phyloP scores from a whole-genome alignment of 371 early-diverging fungal species.

The Actinomortierella ambigua region DNA sequence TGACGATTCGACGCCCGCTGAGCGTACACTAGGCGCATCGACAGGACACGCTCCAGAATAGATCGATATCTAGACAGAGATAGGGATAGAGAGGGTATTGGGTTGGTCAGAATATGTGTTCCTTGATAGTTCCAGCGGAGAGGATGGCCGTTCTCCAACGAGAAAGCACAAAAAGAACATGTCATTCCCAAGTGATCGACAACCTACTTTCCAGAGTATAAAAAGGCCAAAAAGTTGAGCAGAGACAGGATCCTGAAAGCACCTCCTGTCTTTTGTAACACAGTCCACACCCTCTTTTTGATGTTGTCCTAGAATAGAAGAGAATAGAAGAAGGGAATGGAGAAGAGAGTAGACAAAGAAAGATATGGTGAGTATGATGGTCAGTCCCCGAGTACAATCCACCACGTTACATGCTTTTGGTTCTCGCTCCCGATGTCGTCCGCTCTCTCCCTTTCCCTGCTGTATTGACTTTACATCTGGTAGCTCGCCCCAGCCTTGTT shows the following conservation, averaged over 20 bases:
- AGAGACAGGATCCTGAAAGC: constrained; percentile 68
- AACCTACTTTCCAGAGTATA: constrained; percentile 79
- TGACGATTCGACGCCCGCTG: constrained; percentile 76
- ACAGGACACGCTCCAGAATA: constrained; percentile 76
- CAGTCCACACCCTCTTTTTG: constrained; percentile 66
- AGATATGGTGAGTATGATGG: too few relatives aligned
- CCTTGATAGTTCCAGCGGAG: too few relatives aligned
- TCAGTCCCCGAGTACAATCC: too few relatives aligned
- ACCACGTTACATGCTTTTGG: too few relatives aligned
- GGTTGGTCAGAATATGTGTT: too few relatives aligned
- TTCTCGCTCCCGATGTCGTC: too few relatives aligned
- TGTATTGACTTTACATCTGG: constrained; percentile 52
- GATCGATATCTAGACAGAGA: constrained; percentile 81
- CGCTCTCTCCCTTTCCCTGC: not conserved
- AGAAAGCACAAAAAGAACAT: too few relatives aligned
- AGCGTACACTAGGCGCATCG: constrained; percentile 83
- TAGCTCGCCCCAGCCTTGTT: constrained; percentile 82
- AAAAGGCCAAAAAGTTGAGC: constrained; percentile 82
- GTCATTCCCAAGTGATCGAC: not conserved
- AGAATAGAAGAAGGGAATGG: not conserved
- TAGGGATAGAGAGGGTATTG: too few relatives aligned
- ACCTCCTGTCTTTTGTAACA: constrained; percentile 68
- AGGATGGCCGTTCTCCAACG: too few relatives aligned
- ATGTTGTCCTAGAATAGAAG: constrained; percentile 50
- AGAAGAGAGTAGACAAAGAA: not conserved